A percentile compares a stretch with the other conserved stretches of the same genome.
Conservation (phyloP, 805 yeast species). For the Wickerhamiella parazyma region DNA sequence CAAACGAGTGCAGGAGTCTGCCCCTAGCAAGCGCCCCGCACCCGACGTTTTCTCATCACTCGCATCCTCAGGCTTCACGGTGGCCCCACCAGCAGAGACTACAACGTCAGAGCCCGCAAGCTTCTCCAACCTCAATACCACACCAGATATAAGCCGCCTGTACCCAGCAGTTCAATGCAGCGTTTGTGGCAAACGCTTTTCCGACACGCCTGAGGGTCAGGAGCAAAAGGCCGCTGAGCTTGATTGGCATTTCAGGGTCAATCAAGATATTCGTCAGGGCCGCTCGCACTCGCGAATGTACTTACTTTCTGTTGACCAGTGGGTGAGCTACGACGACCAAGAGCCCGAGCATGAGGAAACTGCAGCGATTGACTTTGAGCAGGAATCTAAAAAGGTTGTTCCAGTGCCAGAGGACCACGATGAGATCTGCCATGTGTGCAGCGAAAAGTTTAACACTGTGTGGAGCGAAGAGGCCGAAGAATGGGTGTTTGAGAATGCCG, state of each 20-base stretch:
- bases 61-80: too few relatives aligned
- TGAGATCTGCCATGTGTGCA: conserved; percentile 59
- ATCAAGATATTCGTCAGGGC: conserved; percentile 51
- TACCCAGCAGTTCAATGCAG: conserved; percentile 76
- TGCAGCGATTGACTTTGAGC: conserved; percentile 20
- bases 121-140: too few relatives aligned
- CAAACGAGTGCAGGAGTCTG: too few relatives aligned
- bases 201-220: conserved; percentile 42
- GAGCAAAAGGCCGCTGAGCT: conserved; percentile 49
- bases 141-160: too few relatives aligned
- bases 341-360: conserved; percentile 5
- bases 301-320: conserved; percentile 60
- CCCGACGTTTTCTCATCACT: too few relatives aligned
- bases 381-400: conserved; percentile 34
- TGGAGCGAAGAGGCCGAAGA: conserved; percentile 66
- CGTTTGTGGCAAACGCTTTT: conserved; percentile 79
- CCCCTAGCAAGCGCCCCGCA: too few relatives aligned
- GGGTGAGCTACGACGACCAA: conserved; percentile 42
- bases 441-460: conserved; percentile 47
- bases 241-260: conserved; percentile 94
- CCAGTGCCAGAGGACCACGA: conserved; percentile 51
- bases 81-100: too few relatives aligned
- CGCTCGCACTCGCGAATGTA: conserved; percentile 60
- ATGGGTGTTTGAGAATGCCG: conserved; percentile 69
- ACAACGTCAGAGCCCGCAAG: too few relatives aligned